A percentile compares a stretch with the other conserved stretches of the same genome.
phyloP scores from a whole-genome alignment of 2,329 filamentous ascomycete species.

The Pseudodiploospora longispora region DNA sequence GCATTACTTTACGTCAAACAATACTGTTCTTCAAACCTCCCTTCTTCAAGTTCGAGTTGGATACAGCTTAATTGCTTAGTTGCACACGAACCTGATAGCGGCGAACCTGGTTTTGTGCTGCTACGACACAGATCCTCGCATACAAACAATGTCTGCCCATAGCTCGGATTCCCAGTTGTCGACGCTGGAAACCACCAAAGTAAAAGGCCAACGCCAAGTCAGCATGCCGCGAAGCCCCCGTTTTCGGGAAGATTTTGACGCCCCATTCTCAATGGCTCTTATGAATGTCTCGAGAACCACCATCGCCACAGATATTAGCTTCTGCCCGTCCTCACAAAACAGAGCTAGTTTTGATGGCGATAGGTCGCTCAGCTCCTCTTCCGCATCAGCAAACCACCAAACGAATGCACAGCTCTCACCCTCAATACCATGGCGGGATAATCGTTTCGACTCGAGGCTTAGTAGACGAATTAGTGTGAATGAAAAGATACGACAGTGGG shows the following conservation, averaged over 20 bases:
- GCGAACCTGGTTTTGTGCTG: no score
- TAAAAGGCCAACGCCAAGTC: slow-evolving; percentile 6
- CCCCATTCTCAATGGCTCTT: slow-evolving; percentile 28
- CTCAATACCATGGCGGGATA: slow-evolving; percentile 16
- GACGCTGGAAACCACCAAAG: slow-evolving; percentile 15
- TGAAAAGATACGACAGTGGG: slow-evolving; percentile 25
- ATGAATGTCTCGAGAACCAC: slow-evolving; percentile 23
- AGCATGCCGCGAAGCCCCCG: slow-evolving; percentile 23
- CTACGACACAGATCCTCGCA: no score
- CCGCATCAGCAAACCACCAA: no score
- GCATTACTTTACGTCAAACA: no score
- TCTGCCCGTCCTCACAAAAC: slow-evolving; percentile 16
- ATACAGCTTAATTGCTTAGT: no score
- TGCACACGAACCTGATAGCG: no score
- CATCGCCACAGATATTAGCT: slow-evolving; percentile 16
- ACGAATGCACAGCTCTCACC: slow-evolving; percentile 10
- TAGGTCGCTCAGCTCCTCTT: no score
- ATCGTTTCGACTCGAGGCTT: slow-evolving; percentile 20
- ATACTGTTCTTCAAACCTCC: no score
- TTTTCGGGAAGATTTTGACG: slow-evolving; percentile 31
- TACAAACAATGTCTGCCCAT: slow-evolving; percentile 17
- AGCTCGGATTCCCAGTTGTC: slow-evolving; percentile 19
- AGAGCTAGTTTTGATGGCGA: slow-evolving; percentile 18
- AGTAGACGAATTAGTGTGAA: slow-evolving; percentile 23
- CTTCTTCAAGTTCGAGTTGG: no score